A percentile compares a stretch with the other conserved stretches of the same genome.
Conservation (phyloP, 495 filamentous ascomycete species). For the Endocarpon pusillum region DNA sequence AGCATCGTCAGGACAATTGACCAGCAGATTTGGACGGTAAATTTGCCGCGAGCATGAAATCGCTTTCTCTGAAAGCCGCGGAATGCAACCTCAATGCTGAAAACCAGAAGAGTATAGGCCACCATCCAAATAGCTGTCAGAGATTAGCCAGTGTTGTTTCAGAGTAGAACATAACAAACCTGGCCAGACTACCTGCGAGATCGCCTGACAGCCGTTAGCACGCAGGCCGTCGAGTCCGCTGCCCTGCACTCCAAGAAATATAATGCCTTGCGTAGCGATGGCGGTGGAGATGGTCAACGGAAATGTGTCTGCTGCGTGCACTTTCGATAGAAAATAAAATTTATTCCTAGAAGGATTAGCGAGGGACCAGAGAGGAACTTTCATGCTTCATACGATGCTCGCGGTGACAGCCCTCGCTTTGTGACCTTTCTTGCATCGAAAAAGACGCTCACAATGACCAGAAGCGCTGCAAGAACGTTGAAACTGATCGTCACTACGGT, state of each 20-base stretch:
- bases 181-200: slow-evolving; percentile 18
- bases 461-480: slow-evolving; percentile 9
- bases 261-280: slow-evolving; percentile 18
- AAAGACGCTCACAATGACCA: slow-evolving; percentile 5
- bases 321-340: slow-evolving; percentile 2
- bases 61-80: slow-evolving; percentile 13
- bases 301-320: slow-evolving; percentile 22
- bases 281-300: slow-evolving; percentile 18
- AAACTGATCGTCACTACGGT: slow-evolving; percentile 6
- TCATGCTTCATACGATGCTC: background rate
- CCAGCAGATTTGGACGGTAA: slow-evolving; percentile 13
- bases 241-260: slow-evolving; percentile 14
- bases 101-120: slow-evolving; percentile 18
- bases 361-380: slow-evolving; percentile 3
- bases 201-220: slow-evolving; percentile 10
- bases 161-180: slow-evolving; percentile 9
- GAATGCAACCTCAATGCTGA: slow-evolving; percentile 18
- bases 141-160: slow-evolving; percentile 1
- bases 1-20: slow-evolving; percentile 12
- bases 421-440: slow-evolving; percentile 4
- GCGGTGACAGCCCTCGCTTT: slow-evolving; percentile 1
- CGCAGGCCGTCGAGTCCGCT: slow-evolving; percentile 9
- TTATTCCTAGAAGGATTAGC: background rate
- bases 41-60: slow-evolving; percentile 17
- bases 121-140: slow-evolving; percentile 18